Evolutionary conservation across 208 protist species (phyloP).

Genomic region (Wallacemonas sp.): DNA sequence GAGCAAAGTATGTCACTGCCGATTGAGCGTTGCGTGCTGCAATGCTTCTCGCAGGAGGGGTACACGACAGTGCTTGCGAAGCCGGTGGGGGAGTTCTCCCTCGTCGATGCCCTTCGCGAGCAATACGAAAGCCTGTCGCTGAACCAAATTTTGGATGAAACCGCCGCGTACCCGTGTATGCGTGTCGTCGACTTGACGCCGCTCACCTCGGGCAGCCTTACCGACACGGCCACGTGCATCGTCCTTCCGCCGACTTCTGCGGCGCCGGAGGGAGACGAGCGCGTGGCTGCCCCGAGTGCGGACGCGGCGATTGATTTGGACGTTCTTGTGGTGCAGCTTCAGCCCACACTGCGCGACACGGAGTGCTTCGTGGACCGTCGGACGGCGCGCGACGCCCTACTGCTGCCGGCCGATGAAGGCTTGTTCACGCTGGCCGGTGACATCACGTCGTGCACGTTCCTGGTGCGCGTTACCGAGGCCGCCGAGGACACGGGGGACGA

Average conservation of each 20-base stretch:
- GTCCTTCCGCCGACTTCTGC: constrained; percentile 47
- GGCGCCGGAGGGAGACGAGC: not conserved
- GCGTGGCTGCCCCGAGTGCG: no score
- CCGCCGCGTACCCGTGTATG: constrained; percentile 42
- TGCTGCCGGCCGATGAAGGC: constrained; percentile 27
- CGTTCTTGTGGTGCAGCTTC: constrained; percentile 36
- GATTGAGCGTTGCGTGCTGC: constrained; percentile 67
- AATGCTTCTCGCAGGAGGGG: constrained; percentile 37
- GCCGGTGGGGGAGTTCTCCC: constrained; percentile 42
- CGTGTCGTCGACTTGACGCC: constrained; percentile 65
- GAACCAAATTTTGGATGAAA: constrained; percentile 31
- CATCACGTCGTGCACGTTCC: not conserved
- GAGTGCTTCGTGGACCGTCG: constrained; percentile 23
- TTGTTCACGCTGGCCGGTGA: constrained; percentile 2
- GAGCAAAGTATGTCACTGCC: constrained; percentile 3
- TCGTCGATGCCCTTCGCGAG: constrained; percentile 36
- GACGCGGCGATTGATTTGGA: constrained; percentile 2
- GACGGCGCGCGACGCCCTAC: constrained; percentile 29
- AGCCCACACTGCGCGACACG: constrained; percentile 33
- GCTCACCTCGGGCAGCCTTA: constrained; percentile 41
- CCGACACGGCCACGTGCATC: constrained; percentile 51
- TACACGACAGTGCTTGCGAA: constrained; percentile 47
- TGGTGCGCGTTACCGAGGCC: constrained; percentile 38
- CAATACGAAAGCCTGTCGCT: constrained; percentile 31
- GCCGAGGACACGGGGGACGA: constrained; percentile 39